These are phyloP conservation scores for Neurospora hispaniola DNA, from an alignment of 495 filamentous ascomycete species.

Conservation along the genomic window DNA sequence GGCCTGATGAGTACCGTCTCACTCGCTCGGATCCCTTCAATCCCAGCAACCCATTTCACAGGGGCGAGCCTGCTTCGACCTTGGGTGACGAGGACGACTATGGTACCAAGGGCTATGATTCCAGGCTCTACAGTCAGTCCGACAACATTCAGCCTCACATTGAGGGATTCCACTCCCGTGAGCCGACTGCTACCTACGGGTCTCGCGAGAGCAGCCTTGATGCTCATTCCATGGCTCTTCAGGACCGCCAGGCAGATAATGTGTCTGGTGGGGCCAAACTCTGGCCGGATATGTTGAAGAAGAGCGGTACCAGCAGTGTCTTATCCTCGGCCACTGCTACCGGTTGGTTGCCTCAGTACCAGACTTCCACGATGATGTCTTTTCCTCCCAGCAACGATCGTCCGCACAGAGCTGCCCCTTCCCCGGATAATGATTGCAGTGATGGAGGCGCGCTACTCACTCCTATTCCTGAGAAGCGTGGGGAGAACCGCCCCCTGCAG, in stretches of 20 bases:
- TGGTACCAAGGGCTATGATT: too few species aligned
- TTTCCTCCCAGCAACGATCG: neutral
- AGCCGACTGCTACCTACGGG: too few species aligned
- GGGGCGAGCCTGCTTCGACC: conserved; percentile 4
- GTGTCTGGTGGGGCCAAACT: conserved; percentile 18
- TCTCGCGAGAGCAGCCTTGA: too few species aligned
- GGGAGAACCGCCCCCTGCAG: conserved; percentile 32
- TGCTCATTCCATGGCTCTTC: neutral
- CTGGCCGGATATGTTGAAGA: conserved; percentile 35
- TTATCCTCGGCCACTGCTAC: conserved; percentile 37
- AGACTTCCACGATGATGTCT: neutral
- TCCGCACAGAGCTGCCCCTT: neutral
- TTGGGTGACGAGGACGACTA: neutral
- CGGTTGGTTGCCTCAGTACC: conserved; percentile 35
- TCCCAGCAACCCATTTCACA: conserved; percentile 17
- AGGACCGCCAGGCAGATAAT: conserved; percentile 16
- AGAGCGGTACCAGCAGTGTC: conserved; percentile 30
- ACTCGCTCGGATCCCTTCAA: conserved; percentile 30
- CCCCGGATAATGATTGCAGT: conserved; percentile 16
- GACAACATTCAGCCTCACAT: too few species aligned
- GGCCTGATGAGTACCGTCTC: conserved; percentile 8
- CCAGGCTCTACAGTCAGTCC: too few species aligned
- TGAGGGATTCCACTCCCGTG: too few species aligned
- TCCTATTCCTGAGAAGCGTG: conserved; percentile 22
- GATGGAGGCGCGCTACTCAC: conserved; percentile 15